Percentiles rank a stretch among this genome's conserved stretches.
phyloP scores from a whole-genome alignment of 164 flowering plant genomes.

The Pachysandra terminalis region DNA sequence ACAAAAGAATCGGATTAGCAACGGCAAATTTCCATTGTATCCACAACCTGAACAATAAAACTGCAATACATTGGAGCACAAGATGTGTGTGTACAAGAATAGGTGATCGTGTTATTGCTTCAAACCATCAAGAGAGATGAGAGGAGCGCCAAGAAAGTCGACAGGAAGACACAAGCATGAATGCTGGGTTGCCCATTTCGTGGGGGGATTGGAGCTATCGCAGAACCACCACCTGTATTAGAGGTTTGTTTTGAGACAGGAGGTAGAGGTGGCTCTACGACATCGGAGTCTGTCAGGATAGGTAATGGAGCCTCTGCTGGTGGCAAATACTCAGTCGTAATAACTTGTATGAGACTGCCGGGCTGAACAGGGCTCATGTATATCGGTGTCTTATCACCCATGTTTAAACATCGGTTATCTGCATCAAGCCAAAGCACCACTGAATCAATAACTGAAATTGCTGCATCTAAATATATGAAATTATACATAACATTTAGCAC shows the following conservation, averaged over 20 bases:
- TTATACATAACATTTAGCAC: no score
- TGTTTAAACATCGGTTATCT: conserved; percentile 32
- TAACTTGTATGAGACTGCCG: conserved; percentile 31
- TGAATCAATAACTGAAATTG: not conserved
- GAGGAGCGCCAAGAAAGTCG: no score
- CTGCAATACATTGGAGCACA: no score
- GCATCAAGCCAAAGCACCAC: not conserved
- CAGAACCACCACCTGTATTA: not conserved
- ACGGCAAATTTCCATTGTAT: no score
- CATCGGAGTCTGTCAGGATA: conserved; percentile 44
- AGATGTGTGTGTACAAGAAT: no score
- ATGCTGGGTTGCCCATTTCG: no score
- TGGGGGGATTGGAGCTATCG: no score
- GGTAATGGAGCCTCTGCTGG: conserved; percentile 76
- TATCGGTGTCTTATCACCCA: conserved; percentile 20
- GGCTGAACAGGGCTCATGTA: conserved; percentile 51
- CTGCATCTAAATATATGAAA: not conserved
- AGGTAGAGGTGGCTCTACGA: conserved; percentile 68
- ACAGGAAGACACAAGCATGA: no score
- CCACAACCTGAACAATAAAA: no score
- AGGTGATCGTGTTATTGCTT: no score
- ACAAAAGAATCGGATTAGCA: no score
- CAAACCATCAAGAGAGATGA: no score
- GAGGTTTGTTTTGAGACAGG: conserved; percentile 30
- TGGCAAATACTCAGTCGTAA: conserved; percentile 24